Percentiles rank a stretch among this genome's conserved stretches.
Evolutionary conservation across 2,329 filamentous ascomycete genomes (phyloP).

Genomic region (Fusarium musae): DNA sequence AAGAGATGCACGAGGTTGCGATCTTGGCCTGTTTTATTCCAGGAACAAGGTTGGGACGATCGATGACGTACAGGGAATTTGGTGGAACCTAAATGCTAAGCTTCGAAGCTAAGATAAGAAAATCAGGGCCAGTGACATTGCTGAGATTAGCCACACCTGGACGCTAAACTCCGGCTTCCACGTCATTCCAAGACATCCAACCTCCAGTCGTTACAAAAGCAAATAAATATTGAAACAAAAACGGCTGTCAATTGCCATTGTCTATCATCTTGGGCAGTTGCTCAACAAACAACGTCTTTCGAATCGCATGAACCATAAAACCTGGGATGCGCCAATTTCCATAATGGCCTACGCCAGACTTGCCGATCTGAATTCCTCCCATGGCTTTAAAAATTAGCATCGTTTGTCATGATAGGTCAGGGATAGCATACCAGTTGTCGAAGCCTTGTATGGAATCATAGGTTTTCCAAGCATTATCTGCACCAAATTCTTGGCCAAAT

Average conservation of each 20-base stretch:
- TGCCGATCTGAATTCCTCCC: neutral
- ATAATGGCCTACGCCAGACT: neutral
- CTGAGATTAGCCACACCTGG: neutral
- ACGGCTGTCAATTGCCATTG: neutral
- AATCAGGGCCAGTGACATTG: neutral
- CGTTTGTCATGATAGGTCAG: fast-evolving
- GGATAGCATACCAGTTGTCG: neutral
- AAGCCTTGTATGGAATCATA: neutral
- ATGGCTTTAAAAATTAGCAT: neutral
- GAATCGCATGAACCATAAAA: neutral
- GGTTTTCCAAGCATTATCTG: neutral
- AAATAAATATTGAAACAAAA: neutral
- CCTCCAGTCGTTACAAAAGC: neutral
- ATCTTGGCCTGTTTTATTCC: neutral
- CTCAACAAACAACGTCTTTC: neutral
- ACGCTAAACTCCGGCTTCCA: neutral
- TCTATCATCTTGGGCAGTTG: neutral
- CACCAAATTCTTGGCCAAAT: neutral
- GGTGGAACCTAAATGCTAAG: neutral
- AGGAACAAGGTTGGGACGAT: neutral
- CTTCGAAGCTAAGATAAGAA: neutral
- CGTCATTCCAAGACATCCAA: neutral
- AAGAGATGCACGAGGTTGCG: neutral
- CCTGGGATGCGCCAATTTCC: constrained; percentile 1
- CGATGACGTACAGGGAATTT: constrained; percentile 8